Evolutionary conservation across 73 alveolate genomes (phyloP), one percentile per base, ranked within the genome.

Genomic region (Stentor coeruleus): DNA sequence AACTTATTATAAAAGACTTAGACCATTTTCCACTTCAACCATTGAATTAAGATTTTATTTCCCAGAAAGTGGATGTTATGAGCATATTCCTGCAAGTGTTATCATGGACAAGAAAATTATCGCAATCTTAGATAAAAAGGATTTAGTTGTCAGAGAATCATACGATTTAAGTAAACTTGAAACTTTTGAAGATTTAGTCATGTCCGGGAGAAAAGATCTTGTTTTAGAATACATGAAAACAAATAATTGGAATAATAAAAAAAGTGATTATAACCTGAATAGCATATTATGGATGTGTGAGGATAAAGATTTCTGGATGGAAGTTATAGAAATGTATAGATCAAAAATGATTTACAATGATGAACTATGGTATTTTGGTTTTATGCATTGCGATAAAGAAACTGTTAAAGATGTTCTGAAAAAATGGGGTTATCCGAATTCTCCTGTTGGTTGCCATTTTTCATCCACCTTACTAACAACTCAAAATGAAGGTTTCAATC

Each of bases 21-120:
- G 87, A 35, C 88, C 97, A 11, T 95, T 88, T 87, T 81, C 95
- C 49, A 95, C 99, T 30, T 58, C 60, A 20, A 85, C 89, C 75
- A 74, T 93, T 74, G 82, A 74, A 72, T 89, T 86, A 82, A 59
- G 88, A 59, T 87, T 87, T 87, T 87, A 87, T 83, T 87, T 87
- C 59, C 93, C 93, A 6, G 38, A 74, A 40, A 85, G 59, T 66
- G 93, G 93, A 3, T 28, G n/a, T 42, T 83, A 59, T 83, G 74
- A 73, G 36, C 85, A 74, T 60, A 80, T 55, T 76, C 93, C 93
- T 28, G 84, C 84, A 40, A 83, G 86, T 84, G 88, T 85, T 37
- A 74, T 91, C 36, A 38, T 55, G n/a, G 59, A 82, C 84, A 82
- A 77, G 76, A 76, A 79, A 59, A 88, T 87, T 28, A 76, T 87